These are phyloP conservation scores for Xanthoparmelia taractica DNA, from an alignment of 495 filamentous ascomycete species.

Conservation along the genomic window DNA sequence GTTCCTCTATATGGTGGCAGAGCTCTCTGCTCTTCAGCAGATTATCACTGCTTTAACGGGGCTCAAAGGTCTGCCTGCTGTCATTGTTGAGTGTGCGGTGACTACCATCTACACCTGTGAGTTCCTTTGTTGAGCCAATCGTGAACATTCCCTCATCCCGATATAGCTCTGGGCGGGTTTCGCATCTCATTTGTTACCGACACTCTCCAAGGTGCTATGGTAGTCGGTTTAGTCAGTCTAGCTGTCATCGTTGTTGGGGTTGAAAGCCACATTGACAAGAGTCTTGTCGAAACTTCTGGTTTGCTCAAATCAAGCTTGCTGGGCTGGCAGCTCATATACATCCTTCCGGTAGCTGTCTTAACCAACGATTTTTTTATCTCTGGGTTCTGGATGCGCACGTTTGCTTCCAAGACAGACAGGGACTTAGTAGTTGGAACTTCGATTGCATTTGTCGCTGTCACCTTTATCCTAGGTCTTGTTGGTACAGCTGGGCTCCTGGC, in stretches of 20 bases:
- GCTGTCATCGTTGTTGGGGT: conserved; percentile 65
- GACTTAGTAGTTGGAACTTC: conserved; percentile 64
- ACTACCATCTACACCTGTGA: conserved; percentile 73
- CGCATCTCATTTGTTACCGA: conserved; percentile 71
- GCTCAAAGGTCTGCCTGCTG: conserved; percentile 59
- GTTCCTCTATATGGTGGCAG: conserved; percentile 69
- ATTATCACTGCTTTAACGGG: conserved; percentile 65
- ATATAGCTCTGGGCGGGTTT: conserved; percentile 63
- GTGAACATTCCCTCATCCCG: background rate
- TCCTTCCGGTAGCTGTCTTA: conserved; percentile 63
- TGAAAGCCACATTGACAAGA: conserved; percentile 59
- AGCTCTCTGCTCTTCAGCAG: conserved; percentile 65
- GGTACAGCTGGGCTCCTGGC: conserved; percentile 62
- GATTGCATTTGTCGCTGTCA: conserved; percentile 53
- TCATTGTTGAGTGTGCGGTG: conserved; percentile 63
- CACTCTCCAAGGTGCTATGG: conserved; percentile 69
- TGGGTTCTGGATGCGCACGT: conserved; percentile 74
- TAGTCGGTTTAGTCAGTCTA: conserved; percentile 58
- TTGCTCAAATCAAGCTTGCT: conserved; percentile 52
- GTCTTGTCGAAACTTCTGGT: conserved; percentile 53
- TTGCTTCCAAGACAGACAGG: conserved; percentile 65
- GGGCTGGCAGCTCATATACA: conserved; percentile 73
- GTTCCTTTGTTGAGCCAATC: conserved; percentile 19
- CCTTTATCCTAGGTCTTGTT: conserved; percentile 58
- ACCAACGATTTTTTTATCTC: conserved; percentile 76